Evolutionary conservation across 2,329 filamentous ascomycete species (phyloP).

Genomic region (Fusarium pseudocircinatum): DNA sequence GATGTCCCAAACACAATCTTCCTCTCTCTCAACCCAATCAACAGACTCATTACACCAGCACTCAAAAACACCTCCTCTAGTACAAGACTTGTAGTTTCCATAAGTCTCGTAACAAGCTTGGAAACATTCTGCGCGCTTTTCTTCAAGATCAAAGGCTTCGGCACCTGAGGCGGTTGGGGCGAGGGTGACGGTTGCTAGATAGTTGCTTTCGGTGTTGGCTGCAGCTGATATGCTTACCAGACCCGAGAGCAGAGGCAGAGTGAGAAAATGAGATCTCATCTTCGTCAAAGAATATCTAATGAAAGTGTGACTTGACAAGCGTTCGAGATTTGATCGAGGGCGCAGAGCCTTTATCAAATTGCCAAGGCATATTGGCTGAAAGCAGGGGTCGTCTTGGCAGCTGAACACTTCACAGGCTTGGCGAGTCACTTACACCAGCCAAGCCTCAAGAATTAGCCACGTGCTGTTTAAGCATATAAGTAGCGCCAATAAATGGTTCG

Average conservation of each 20-base stretch:
- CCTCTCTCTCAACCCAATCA: conserved; percentile 17
- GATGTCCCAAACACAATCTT: conserved; percentile 7
- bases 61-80: background rate
- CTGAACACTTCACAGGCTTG: background rate
- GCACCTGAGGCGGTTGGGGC: background rate
- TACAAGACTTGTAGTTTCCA: background rate
- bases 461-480: background rate
- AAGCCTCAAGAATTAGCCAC: background rate
- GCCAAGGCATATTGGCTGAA: background rate
- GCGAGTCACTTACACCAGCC: background rate
- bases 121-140: conserved; percentile 1
- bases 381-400: background rate
- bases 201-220: background rate
- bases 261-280: background rate
- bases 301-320: accelerated
- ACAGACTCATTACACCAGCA: conserved; percentile 11
- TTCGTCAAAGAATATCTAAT: accelerated
- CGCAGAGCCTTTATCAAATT: background rate
- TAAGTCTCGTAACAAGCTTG: conserved; percentile 12
- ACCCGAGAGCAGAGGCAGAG: background rate
- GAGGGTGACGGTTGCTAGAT: background rate
- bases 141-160: background rate
- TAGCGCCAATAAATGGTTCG: background rate
- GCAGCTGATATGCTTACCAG: background rate
- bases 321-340: accelerated